Evolutionary conservation across 306 rosid species (phyloP).

Genomic region (Myrica gale): DNA sequence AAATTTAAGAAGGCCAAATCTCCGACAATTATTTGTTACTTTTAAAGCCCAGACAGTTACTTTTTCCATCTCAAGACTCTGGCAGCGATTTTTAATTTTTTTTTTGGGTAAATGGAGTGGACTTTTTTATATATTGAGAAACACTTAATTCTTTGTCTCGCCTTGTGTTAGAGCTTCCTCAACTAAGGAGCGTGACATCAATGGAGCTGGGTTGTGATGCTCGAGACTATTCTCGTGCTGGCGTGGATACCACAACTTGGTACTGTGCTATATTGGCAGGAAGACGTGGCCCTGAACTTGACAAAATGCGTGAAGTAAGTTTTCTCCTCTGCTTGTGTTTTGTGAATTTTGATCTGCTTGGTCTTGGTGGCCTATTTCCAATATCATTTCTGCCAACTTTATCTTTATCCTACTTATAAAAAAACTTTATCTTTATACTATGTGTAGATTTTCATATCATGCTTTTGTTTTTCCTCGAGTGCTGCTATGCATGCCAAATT

Average conservation of each 20-base stretch:
- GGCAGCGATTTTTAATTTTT: too few relatives aligned
- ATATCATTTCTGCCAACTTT: neutral
- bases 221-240: constrained; percentile 86
- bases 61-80: too few relatives aligned
- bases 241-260: constrained; percentile 70
- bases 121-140: neutral
- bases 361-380: neutral
- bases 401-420: neutral
- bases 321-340: constrained; percentile 26
- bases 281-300: constrained; percentile 65
- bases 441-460: neutral
- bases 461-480: neutral
- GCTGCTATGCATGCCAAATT: neutral
- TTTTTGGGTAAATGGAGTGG: too few relatives aligned
- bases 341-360: constrained; percentile 3
- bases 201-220: constrained; percentile 93
- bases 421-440: neutral
- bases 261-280: constrained; percentile 89
- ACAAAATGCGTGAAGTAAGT: constrained; percentile 88
- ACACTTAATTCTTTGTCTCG: constrained; percentile 2
- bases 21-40: too few relatives aligned
- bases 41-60: too few relatives aligned
- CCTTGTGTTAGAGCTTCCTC: constrained; percentile 59
- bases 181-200: constrained; percentile 72
- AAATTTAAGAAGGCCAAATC: too few relatives aligned